Base-by-base conservation (phyloP, 2,329 filamentous ascomycete species). In the Xylariales sp. region DNA sequence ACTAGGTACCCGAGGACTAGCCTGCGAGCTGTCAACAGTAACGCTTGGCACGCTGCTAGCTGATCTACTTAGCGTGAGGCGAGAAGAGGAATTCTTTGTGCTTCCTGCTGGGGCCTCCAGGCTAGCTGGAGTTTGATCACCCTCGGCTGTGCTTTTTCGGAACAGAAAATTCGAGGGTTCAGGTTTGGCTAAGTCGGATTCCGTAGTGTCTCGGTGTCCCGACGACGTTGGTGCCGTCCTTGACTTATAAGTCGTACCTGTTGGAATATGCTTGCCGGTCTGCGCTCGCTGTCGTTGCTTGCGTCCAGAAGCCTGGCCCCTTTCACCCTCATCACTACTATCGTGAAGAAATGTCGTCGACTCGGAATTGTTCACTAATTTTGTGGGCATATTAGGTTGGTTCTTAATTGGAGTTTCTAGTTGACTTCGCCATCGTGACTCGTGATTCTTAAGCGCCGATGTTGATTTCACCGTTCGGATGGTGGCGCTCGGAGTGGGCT, bases 401-500 rank as follows among this genome's bases (percentile, higher is more conserved):
- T 72, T 71, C 7, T 71, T 69, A 53, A 69, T 65, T 2, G 73
- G 66, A 46, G 71, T 74, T 7, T 77, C 74, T 12, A 74, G 63
- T 14, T 74, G 71, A 14, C 66, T 68, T 43, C 72, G 69, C 58
- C 73, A 74, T 55, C 70, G 73, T 14, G 71, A 72, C 23, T 76
- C 73, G 9, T 74, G 74, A 34, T 55, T 76, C 46, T 76, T 74
- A 12, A 78, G 71, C 5, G 77, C 78, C 9, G 83, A 82, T 45
- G 82, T 83, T 5, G 84, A 80, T 62, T 84, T 83, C 43, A 92
- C 87, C n/a, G 86, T 81, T 62, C 90, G 87, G 48, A 93, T 91
- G n/a, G 88, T 89, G 34, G 91, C 90, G 76, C 88, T 90, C 46
- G 89, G 87, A 69, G 90, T 89, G 12, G 91, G 91, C 53, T 91